A percentile compares a stretch with the other conserved stretches of the same genome.
Conservation (phyloP, 129 eudicot species). For the Mikania micrantha region DNA sequence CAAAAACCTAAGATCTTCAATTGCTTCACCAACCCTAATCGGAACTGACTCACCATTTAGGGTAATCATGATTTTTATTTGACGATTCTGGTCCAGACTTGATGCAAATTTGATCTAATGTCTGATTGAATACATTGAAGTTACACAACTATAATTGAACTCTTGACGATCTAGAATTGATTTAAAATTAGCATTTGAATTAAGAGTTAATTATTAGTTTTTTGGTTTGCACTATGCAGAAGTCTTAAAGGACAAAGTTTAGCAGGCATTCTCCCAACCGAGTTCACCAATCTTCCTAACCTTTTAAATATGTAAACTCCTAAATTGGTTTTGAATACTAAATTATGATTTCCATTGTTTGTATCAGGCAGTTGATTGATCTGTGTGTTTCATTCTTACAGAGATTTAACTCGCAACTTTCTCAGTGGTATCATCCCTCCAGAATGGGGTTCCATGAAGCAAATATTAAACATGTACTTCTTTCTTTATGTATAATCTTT, state of each 20-base stretch:
- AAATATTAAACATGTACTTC: conserved; percentile 35
- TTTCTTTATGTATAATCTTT: not conserved
- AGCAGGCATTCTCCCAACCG: conserved; percentile 51
- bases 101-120: not conserved
- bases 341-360: not conserved
- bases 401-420: conserved; percentile 59
- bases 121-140: too few relatives aligned
- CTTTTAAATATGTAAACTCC: conserved; percentile 44
- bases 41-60: not conserved
- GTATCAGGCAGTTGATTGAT: not conserved
- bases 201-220: not conserved
- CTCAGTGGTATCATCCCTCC: conserved; percentile 57
- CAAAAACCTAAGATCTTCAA: not conserved
- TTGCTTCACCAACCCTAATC: not conserved
- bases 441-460: conserved; percentile 63
- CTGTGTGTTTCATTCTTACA: conserved; percentile 22
- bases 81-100: not conserved
- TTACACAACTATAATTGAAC: too few relatives aligned
- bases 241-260: conserved; percentile 53
- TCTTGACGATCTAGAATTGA: not conserved
- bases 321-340: too few relatives aligned
- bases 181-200: not conserved
- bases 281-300: conserved; percentile 39
- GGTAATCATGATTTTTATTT: too few relatives aligned
- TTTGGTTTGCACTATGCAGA: conserved; percentile 33